Evolutionary conservation across 1,284 basidiomycete genomes (phyloP).

Genomic region (Austroboletus niveus): DNA sequence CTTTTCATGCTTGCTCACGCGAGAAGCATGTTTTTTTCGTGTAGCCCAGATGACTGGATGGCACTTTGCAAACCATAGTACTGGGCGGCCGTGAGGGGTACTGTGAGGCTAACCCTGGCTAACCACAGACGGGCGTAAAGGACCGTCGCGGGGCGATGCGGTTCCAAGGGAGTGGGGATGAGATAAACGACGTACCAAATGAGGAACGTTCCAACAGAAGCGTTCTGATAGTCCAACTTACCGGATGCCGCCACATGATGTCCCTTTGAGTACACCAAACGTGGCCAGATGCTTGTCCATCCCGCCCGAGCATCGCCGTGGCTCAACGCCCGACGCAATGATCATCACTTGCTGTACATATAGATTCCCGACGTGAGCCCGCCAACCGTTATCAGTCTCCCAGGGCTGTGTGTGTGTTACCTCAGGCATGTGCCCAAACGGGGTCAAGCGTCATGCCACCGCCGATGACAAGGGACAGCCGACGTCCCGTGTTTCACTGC

Average conservation of each 20-base stretch:
- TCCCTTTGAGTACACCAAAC: conserved; percentile 21
- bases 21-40: not conserved
- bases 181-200: conserved; percentile 19
- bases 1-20: not conserved
- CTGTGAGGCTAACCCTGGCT: too few species aligned
- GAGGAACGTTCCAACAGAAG: conserved; percentile 29
- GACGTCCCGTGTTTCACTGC: conserved; percentile 4
- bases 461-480: not conserved
- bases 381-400: conserved; percentile 12
- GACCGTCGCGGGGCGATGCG: conserved; percentile 1
- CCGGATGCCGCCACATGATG: not conserved
- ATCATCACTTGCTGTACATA: conserved; percentile 9
- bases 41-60: conserved; percentile 1
- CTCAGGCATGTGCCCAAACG: conserved; percentile 12
- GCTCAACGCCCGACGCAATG: conserved; percentile 3
- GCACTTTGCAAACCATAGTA: conserved; percentile 1
- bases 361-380: too few species aligned
- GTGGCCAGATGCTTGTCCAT: conserved; percentile 2
- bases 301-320: not conserved
- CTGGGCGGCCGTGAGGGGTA: too few species aligned
- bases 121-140: too few species aligned
- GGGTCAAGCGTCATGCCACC: not conserved
- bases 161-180: conserved; percentile 6
- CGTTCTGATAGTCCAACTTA: conserved; percentile 21
- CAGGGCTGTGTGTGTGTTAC: conserved; percentile 24